phyloP scores from a whole-genome alignment of 805 yeast genomes.

The Cephaloascus fragrans region DNA sequence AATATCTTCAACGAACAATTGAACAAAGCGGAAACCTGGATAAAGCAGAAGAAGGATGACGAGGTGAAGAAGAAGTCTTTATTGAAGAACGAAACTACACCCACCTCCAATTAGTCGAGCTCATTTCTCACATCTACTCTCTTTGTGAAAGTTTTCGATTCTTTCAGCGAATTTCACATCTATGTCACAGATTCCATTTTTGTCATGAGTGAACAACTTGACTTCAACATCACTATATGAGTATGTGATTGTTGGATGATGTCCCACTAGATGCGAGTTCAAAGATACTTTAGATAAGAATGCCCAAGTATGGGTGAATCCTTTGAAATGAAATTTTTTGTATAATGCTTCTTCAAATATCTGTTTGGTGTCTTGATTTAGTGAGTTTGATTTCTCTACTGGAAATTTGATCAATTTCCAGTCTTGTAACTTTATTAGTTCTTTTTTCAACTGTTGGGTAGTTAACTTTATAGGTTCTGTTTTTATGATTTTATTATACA shows the following conservation, averaged over 20 bases:
- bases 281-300: constrained; percentile 50
- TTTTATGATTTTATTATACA: constrained; percentile 27
- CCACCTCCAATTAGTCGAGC: too few species aligned
- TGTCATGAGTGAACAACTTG: constrained; percentile 58
- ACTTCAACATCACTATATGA: constrained; percentile 50
- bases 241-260: constrained; percentile 64
- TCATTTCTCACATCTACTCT: background rate
- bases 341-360: background rate
- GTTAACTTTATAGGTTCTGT: constrained; percentile 16
- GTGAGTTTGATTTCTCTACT: too few species aligned
- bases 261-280: constrained; percentile 48
- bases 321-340: constrained; percentile 26
- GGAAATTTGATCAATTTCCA: constrained; percentile 14
- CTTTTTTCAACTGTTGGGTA: constrained; percentile 9
- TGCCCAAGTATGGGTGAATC: constrained; percentile 57
- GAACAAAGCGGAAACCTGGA: constrained; percentile 82
- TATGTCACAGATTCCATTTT: constrained; percentile 35
- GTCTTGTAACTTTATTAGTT: constrained; percentile 8
- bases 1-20: constrained; percentile 79
- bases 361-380: background rate
- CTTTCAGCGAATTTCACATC: constrained; percentile 48
- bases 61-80: constrained; percentile 1
- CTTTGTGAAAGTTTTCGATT: background rate
- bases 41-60: constrained; percentile 32
- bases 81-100: background rate